A percentile compares a stretch with the other conserved stretches of the same genome.
Evolutionary conservation across 345 rosid species (phyloP).

Genomic region (Salix caprea): DNA sequence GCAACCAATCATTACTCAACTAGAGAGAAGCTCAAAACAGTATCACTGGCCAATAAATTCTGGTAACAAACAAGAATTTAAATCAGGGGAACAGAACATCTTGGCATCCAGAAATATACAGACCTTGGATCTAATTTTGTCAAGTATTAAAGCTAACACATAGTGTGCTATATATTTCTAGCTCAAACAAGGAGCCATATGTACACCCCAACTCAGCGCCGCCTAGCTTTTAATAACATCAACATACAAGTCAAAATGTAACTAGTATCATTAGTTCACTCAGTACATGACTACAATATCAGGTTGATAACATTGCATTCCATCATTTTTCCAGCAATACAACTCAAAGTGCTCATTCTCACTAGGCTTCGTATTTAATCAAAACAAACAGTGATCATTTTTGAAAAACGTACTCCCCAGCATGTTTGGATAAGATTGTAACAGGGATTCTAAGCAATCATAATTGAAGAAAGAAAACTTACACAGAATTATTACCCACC

Average conservation of each 20-base stretch:
- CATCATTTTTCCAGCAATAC: neutral
- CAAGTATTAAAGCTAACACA: neutral
- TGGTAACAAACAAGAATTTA: neutral
- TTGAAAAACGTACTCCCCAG: neutral
- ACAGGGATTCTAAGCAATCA: constrained; percentile 1
- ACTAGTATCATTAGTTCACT: too few species aligned
- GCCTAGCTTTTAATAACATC: neutral
- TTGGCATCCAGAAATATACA: neutral
- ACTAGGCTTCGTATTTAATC: neutral
- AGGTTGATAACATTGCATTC: neutral
- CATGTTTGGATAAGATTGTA: neutral
- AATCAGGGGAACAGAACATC: neutral
- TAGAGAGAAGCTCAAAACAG: constrained; percentile 4
- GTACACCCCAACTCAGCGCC: neutral
- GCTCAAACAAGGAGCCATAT: neutral
- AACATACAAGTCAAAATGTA: neutral
- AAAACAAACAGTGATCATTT: neutral
- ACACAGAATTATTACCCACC: constrained; percentile 27
- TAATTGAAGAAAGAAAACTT: constrained; percentile 3
- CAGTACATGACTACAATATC: too few species aligned
- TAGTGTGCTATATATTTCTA: neutral
- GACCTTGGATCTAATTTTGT: neutral
- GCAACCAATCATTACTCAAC: constrained; percentile 14
- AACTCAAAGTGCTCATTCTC: neutral
- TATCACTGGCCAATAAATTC: neutral